A percentile compares a stretch with the other conserved stretches of the same genome.
Conservation (phyloP, 768 basidiomycete genomes). For the Leccinum subgranulosum region DNA sequence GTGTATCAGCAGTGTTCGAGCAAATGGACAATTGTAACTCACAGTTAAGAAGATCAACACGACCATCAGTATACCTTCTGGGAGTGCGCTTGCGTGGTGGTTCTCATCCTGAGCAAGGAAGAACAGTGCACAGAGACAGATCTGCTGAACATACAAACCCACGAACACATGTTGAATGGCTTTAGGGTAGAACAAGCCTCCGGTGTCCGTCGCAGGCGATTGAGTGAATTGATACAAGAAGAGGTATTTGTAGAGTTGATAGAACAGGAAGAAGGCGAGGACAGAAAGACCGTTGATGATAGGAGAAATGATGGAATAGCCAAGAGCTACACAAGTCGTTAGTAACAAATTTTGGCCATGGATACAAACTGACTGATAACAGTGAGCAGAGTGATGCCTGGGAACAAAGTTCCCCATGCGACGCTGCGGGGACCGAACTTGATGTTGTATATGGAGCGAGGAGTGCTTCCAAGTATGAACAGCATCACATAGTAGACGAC, state of each 20-base stretch:
- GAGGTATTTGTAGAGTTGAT: constrained; percentile 80
- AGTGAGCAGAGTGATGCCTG: constrained; percentile 66
- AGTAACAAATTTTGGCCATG: neutral
- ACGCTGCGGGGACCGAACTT: constrained; percentile 70
- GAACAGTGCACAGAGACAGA: constrained; percentile 85
- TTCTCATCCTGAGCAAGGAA: constrained; percentile 72
- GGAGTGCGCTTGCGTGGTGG: constrained; percentile 51
- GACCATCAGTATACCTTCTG: constrained; percentile 82
- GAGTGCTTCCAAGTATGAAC: constrained; percentile 82
- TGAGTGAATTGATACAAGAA: constrained; percentile 81
- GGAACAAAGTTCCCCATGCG: constrained; percentile 77
- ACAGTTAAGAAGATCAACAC: constrained; percentile 84
- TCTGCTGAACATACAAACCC: constrained; percentile 86
- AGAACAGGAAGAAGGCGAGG: constrained; percentile 80
- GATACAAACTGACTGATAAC: constrained; percentile 64
- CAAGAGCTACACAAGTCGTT: constrained; percentile 46
- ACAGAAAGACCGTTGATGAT: constrained; percentile 90
- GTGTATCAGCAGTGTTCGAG: neutral
- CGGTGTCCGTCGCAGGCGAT: constrained; percentile 69
- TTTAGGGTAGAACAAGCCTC: constrained; percentile 93
- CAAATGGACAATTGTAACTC: constrained; percentile 22
- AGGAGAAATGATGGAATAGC: constrained; percentile 87
- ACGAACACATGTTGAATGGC: constrained; percentile 93
- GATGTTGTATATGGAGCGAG: constrained; percentile 79
- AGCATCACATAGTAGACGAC: constrained; percentile 89